Evolutionary conservation across 2,329 filamentous ascomycete species (phyloP).

Genomic region (Cordyceps cicadae): DNA sequence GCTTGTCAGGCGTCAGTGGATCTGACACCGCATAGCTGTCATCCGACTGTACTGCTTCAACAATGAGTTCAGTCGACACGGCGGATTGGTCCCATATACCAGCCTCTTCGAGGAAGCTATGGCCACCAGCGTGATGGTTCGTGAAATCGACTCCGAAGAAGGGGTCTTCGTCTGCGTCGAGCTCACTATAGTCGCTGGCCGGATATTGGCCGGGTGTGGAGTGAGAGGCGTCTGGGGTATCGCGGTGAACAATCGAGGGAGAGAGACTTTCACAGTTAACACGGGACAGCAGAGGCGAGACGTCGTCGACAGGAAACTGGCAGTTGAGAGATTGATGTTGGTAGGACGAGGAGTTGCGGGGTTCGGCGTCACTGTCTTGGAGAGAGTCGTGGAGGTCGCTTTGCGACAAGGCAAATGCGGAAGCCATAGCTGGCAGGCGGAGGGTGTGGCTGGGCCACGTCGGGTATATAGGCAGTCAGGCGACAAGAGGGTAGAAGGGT

Average conservation of each 20-base stretch:
- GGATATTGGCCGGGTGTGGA: slow-evolving; percentile 41
- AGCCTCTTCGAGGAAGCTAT: slow-evolving; percentile 35
- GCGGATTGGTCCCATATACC: slow-evolving; percentile 17
- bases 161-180: slow-evolving; percentile 34
- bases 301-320: slow-evolving; percentile 24
- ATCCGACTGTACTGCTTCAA: slow-evolving; percentile 17
- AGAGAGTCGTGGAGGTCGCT: slow-evolving; percentile 30
- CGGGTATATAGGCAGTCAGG: slow-evolving; percentile 27
- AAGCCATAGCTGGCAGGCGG: slow-evolving; percentile 32
- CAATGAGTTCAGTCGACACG: slow-evolving; percentile 11
- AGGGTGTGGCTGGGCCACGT: slow-evolving; percentile 17
- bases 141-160: slow-evolving; percentile 44
- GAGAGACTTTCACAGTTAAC: slow-evolving; percentile 24
- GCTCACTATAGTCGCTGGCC: slow-evolving; percentile 40
- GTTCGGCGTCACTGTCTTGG: slow-evolving; percentile 23
- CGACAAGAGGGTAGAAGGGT: slow-evolving; percentile 12
- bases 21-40: slow-evolving; percentile 22
- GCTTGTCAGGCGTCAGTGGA: slow-evolving; percentile 45
- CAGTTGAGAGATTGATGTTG: slow-evolving; percentile 9
- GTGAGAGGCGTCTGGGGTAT: slow-evolving; percentile 43
- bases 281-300: slow-evolving; percentile 38
- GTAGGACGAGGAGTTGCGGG: slow-evolving; percentile 23
- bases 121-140: slow-evolving; percentile 31
- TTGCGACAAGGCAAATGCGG: slow-evolving; percentile 33
- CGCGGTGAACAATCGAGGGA: slow-evolving; percentile 23